Evolutionary conservation across 257 asterid genomes (phyloP), one percentile per base, ranked within the genome.

Genomic region (Leptodermis oblonga): DNA sequence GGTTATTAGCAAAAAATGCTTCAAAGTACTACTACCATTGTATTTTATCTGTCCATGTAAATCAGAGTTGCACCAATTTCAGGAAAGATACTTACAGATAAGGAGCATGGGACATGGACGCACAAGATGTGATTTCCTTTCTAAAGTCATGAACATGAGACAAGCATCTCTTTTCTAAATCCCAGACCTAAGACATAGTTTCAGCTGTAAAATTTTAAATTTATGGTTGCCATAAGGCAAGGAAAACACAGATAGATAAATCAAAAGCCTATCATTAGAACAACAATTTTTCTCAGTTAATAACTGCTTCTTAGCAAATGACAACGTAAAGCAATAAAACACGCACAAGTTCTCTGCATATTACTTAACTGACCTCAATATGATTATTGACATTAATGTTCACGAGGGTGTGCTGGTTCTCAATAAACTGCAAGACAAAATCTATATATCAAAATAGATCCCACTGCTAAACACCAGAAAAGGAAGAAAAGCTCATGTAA

Each of bases 101-200:
- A 46, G 88, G 83, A 74, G 91, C 84, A 41, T 77, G 81, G 69
- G 75, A 87, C 77, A 93, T 67, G 80, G 86, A 74, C 15, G 80
- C 74, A 70, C 86, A 77, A 34, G 95, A 82, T 58, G 89, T 82
- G 79, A 90, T 88, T 42, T 88, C 92, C 85, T 77, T 78, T 66
- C 83, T 89, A 67, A 81, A 82, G 66, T 70, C 81, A 80, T 84
- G 88, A 63, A 79, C 73, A 74, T 75, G 74, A 72, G 90, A 84
- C 82, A 87, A 69, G 62, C 76, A 67, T 79, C 78, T 87, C 72
- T 70, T 84, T 55, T 86, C 92, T 37, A 88, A 51, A 83, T 93
- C 95, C 98, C 98, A 93, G 2, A 86, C 96, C 98, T 93, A 74
- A 70, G 43, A 81, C 36, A 69, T 69, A 67, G 65, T 59, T 69